Percentiles rank a stretch among this genome's conserved stretches.
phyloP scores from a whole-genome alignment of 768 basidiomycete genomes.

The Sutorius australiensis region DNA sequence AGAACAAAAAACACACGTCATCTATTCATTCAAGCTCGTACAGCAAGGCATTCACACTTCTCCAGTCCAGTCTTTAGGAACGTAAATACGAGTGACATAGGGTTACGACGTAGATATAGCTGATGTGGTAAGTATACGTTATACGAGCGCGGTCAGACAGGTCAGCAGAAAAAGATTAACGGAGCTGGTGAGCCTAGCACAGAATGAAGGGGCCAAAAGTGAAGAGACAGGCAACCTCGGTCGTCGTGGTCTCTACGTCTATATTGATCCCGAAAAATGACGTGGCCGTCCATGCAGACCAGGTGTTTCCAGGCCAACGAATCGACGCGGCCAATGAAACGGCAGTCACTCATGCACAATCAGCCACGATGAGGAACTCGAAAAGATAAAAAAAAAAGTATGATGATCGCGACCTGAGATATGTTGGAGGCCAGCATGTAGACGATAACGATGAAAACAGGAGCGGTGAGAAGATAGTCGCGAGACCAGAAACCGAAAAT shows the following conservation, averaged over 20 bases:
- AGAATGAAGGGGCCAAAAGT: neutral
- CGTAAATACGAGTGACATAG: conserved; percentile 22
- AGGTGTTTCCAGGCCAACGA: neutral
- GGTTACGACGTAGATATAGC: conserved; percentile 24
- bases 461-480: conserved; percentile 6
- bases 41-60: no score
- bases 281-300: conserved; percentile 9
- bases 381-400: neutral
- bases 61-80: neutral
- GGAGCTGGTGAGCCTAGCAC: conserved; percentile 4
- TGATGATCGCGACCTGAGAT: conserved; percentile 27
- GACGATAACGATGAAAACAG: conserved; percentile 8
- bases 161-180: conserved; percentile 21
- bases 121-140: conserved; percentile 22
- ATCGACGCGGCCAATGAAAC: conserved; percentile 5
- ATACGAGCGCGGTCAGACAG: conserved; percentile 9
- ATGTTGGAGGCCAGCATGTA: conserved; percentile 30
- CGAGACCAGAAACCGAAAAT: conserved; percentile 15
- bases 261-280: conserved; percentile 8
- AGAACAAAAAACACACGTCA: no score
- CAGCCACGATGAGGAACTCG: conserved; percentile 10
- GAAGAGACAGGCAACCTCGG: conserved; percentile 1
- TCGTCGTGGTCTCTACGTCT: conserved; percentile 19
- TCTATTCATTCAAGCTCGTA: no score
- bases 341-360: neutral